Conservation (phyloP, 164 flowering plant species). For the grape (Vitis vinifera) region DNA sequence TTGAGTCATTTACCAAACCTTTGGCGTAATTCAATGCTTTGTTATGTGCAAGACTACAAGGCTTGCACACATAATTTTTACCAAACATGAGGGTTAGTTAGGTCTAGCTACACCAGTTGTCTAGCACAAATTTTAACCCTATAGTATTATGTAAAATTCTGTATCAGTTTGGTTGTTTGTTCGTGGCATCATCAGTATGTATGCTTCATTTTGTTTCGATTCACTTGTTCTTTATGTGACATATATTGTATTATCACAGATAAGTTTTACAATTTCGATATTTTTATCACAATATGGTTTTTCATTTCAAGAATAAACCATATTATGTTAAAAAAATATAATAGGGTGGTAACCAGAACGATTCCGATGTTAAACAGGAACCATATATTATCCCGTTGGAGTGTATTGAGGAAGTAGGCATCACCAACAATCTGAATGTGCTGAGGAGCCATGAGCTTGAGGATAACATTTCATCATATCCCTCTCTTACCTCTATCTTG, state of each 20-base stretch:
- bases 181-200: too few relatives aligned
- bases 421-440: neutral
- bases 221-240: neutral
- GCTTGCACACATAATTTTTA: neutral
- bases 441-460: conserved; percentile 12
- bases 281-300: neutral
- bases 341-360: conserved; percentile 1
- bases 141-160: too few relatives aligned
- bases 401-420: conserved; percentile 13
- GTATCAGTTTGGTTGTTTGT: too few relatives aligned
- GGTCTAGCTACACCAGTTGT: too few relatives aligned
- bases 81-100: neutral
- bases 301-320: neutral
- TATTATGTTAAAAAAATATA: neutral
- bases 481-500: conserved; percentile 10
- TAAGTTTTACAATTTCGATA: neutral
- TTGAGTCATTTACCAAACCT: neutral
- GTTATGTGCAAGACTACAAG: neutral
- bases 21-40: too few relatives aligned
- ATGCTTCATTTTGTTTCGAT: too few relatives aligned
- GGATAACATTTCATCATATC: conserved; percentile 6
- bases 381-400: conserved; percentile 4
- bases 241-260: neutral
- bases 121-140: too few relatives aligned
- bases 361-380: conserved; percentile 36